Evolutionary conservation across 2,329 filamentous ascomycete species (phyloP).

Genomic region (Nemania sp.): DNA sequence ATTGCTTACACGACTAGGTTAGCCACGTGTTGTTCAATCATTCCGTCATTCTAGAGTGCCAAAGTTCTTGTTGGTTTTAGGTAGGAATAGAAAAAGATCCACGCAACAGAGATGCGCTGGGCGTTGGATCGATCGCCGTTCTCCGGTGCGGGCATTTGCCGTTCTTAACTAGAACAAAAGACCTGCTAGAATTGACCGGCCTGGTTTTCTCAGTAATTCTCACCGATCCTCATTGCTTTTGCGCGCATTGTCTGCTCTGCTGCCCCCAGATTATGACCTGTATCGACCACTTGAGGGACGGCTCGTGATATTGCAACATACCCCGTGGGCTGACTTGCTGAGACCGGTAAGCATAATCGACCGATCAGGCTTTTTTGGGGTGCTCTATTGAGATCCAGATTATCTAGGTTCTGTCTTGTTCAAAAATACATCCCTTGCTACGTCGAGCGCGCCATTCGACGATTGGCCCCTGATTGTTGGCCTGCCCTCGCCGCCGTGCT

Average conservation of each 20-base stretch:
- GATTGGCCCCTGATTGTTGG: neutral
- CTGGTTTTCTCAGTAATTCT: neutral
- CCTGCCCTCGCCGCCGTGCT: neutral
- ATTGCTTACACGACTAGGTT: constrained; percentile 8
- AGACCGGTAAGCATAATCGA: constrained; percentile 5
- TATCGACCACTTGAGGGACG: neutral
- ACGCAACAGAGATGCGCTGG: neutral
- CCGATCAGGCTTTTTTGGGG: neutral
- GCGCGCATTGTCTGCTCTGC: neutral
- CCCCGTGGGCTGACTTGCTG: neutral
- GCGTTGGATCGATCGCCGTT: constrained; percentile 2
- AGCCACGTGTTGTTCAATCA: constrained; percentile 25
- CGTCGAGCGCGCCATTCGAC: constrained; percentile 1
- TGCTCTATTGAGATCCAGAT: constrained; percentile 1
- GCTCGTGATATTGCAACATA: neutral
- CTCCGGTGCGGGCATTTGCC: neutral
- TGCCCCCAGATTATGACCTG: neutral
- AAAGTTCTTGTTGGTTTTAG: constrained; percentile 11
- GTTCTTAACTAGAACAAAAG: neutral
- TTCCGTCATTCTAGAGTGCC: constrained; percentile 6
- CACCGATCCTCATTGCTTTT: neutral
- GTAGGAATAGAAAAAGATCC: constrained; percentile 9
- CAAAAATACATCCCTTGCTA: constrained; percentile 6
- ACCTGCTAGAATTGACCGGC: neutral
- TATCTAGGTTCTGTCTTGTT: neutral